These are phyloP conservation scores for Raphanus raphanistrum DNA, from an alignment of 345 rosid species.

Conservation along the genomic window DNA sequence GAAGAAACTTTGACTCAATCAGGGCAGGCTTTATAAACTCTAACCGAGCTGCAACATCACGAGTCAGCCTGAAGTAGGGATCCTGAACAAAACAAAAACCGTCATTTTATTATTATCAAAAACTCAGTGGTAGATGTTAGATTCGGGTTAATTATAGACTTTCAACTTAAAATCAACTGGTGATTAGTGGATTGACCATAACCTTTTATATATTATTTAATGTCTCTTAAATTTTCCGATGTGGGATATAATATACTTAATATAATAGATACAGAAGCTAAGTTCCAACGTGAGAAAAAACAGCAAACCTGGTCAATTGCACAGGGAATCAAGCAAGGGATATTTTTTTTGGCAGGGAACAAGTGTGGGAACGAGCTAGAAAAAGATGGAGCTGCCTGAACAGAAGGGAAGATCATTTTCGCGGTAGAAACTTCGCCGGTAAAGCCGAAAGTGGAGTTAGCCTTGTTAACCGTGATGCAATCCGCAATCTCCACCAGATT, in stretches of 20 bases:
- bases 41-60: slow-evolving; percentile 89
- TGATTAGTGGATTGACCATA: too few species aligned
- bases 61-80: slow-evolving; percentile 93
- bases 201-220: too few species aligned
- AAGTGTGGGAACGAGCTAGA: too few species aligned
- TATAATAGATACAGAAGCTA: neutral
- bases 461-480: too few species aligned
- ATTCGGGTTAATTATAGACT: too few species aligned
- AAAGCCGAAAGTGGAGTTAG: neutral
- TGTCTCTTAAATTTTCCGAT: too few species aligned
- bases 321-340: neutral
- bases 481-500: too few species aligned
- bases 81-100: slow-evolving; percentile 54
- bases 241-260: too few species aligned
- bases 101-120: neutral
- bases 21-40: slow-evolving; percentile 92
- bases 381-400: neutral
- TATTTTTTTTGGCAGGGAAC: too few species aligned
- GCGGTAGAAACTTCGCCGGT: neutral
- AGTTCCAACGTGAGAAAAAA: neutral
- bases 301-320: neutral
- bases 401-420: neutral
- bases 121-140: neutral
- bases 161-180: too few species aligned
- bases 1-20: slow-evolving; percentile 79